phyloP scores from a whole-genome alignment of 345 rosid species.

The Chamaenerion angustifolium region DNA sequence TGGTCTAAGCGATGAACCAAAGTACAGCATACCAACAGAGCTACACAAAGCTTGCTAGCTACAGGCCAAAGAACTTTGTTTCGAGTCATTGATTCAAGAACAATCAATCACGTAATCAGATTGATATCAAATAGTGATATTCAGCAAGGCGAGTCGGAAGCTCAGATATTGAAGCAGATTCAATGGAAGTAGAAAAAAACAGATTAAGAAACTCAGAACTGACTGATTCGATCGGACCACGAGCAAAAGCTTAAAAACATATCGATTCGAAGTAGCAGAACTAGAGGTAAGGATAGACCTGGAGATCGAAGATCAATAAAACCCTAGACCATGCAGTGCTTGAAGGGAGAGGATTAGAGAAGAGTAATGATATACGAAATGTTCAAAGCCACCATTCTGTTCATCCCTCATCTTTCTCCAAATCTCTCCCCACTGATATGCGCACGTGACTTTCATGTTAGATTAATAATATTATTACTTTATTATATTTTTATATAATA shows the following conservation, averaged over 20 bases:
- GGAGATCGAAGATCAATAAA: slow-evolving; percentile 1
- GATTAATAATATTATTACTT: not conserved
- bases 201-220: too few species aligned
- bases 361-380: not conserved
- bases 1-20: too few species aligned
- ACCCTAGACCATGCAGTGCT: not conserved
- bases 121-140: too few species aligned
- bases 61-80: too few species aligned
- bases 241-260: slow-evolving; percentile 1
- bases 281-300: slow-evolving; percentile 5
- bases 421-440: not conserved
- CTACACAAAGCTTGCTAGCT: too few species aligned
- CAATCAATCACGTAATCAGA: too few species aligned
- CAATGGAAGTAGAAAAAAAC: not conserved
- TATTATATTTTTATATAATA: too few species aligned
- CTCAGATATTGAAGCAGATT: too few species aligned
- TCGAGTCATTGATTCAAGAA: too few species aligned
- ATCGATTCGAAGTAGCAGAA: not conserved
- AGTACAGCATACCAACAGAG: too few species aligned
- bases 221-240: not conserved
- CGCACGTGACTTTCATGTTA: slow-evolving; percentile 10
- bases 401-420: not conserved
- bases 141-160: too few species aligned
- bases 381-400: not conserved
- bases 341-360: not conserved